Conservation (phyloP, 495 filamentous ascomycete genomes). For the Xylaria curta region DNA sequence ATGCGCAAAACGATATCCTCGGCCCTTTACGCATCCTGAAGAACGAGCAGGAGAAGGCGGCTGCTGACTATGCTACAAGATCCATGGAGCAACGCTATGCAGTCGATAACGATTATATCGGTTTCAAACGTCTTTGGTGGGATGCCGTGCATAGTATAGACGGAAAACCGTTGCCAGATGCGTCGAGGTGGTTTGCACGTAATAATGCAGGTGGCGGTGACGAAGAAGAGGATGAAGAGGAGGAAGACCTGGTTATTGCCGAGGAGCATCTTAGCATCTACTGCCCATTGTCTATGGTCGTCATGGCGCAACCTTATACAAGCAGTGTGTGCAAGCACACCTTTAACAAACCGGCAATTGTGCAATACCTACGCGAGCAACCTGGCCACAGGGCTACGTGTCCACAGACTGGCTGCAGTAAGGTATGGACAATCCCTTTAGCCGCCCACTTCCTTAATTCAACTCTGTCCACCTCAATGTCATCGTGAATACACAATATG, state of each 20-base stretch:
- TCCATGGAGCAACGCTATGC: conserved; percentile 64
- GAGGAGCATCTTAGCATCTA: conserved; percentile 72
- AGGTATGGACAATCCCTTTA: conserved; percentile 39
- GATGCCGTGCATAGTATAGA: conserved; percentile 73
- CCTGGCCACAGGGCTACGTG: conserved; percentile 42
- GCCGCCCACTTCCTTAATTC: neutral
- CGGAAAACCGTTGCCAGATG: conserved; percentile 68
- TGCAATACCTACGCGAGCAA: conserved; percentile 62
- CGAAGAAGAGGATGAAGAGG: conserved; percentile 51
- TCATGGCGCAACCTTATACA: conserved; percentile 76
- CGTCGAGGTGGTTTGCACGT: conserved; percentile 74
- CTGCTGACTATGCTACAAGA: conserved; percentile 46
- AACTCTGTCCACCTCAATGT: neutral
- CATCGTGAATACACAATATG: conserved; percentile 3
- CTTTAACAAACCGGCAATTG: conserved; percentile 78
- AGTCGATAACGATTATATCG: conserved; percentile 77
- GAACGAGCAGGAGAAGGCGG: conserved; percentile 43
- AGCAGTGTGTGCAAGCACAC: conserved; percentile 80
- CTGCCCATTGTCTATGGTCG: conserved; percentile 79
- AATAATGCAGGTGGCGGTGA: conserved; percentile 36
- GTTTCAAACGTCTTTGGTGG: conserved; percentile 79
- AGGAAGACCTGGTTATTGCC: conserved; percentile 79
- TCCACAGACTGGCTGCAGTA: conserved; percentile 50
- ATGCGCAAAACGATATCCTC: conserved; percentile 17
- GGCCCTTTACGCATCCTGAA: conserved; percentile 46